phyloP scores from a whole-genome alignment of 2,329 filamentous ascomycete species.

The Neurospora sp. region DNA sequence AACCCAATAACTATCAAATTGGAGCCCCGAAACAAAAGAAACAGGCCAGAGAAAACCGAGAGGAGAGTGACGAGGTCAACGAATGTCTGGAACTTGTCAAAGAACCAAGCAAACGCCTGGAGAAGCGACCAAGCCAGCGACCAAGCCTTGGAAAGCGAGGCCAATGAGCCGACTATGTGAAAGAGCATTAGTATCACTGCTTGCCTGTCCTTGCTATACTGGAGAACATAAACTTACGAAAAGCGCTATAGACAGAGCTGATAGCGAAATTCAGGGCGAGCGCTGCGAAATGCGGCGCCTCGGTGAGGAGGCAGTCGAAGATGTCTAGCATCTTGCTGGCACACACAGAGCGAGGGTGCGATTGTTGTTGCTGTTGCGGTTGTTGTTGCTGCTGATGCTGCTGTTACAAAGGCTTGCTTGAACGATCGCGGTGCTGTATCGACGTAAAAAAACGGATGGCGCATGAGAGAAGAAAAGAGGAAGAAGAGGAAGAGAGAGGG shows the following conservation, averaged over 20 bases:
- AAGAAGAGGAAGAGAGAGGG: not conserved
- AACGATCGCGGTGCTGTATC: not conserved
- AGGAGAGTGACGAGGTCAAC: not conserved
- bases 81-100: not conserved
- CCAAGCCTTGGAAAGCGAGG: no score
- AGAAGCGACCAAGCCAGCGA: not conserved
- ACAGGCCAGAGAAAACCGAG: not conserved
- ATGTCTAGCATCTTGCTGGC: not conserved
- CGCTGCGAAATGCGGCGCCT: no score
- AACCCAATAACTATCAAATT: not conserved
- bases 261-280: no score
- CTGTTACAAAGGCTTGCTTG: not conserved
- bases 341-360: not conserved
- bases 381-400: not conserved
- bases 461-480: not conserved
- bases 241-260: not conserved
- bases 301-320: not conserved
- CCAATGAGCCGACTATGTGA: not conserved
- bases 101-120: not conserved
- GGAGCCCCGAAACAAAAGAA: not conserved
- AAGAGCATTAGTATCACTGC: not conserved
- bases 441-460: not conserved
- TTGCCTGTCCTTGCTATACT: not conserved
- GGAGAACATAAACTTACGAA: not conserved
- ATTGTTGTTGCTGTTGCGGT: not conserved